Evolutionary conservation across 148 eudicot genomes (phyloP), one percentile per base, ranked within the genome.

Genomic region (Fagopyrum tataricum): DNA sequence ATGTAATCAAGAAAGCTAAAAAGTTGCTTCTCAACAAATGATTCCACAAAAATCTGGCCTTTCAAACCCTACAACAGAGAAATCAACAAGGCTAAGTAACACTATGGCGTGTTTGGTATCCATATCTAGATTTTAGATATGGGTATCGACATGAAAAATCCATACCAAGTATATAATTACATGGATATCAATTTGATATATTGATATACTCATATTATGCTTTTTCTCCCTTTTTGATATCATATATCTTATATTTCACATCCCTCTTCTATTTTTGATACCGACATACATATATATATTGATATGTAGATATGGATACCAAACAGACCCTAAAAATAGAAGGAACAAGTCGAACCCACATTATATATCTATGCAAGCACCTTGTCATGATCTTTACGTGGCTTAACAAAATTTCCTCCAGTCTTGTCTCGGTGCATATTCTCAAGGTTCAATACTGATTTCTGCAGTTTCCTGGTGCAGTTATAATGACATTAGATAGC

Each of bases 1-100:
- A 95, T 85, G 78, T 95, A 95, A 78, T 95, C 99, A 75, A 95
- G 81, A 79, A 95, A 91, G 83, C 92, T 95, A 74, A 80, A 82
- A 26, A 76, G 69, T 80, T 90, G 82, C 81, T 84, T 91, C 77
- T 90, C 96, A 53, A 31, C 74, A 68, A 74, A 92, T n/a, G 76
- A 62, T 44, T 90, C 96, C 47, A 91, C 97, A 86, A 85, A 86
- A 58, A 95, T 83, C 79, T 87, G 84, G 23, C 99, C 90, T 76
- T 91, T 90, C 48, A 90, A 82, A 82, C 91, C 90, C 98, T 91
- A 69, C 18, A 79, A 61, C 17, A 56, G 69, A 46, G 9, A 56
- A 67, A 74, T 64, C 41, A 64, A 39, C 69, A 13, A 0, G 67
- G 67, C 4, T 61, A 31, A 31, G 37, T 31, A 61, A 12, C 40